phyloP scores from a whole-genome alignment of 2,329 filamentous ascomycete species.

The Nothophaeocryptopus gaeumannii region DNA sequence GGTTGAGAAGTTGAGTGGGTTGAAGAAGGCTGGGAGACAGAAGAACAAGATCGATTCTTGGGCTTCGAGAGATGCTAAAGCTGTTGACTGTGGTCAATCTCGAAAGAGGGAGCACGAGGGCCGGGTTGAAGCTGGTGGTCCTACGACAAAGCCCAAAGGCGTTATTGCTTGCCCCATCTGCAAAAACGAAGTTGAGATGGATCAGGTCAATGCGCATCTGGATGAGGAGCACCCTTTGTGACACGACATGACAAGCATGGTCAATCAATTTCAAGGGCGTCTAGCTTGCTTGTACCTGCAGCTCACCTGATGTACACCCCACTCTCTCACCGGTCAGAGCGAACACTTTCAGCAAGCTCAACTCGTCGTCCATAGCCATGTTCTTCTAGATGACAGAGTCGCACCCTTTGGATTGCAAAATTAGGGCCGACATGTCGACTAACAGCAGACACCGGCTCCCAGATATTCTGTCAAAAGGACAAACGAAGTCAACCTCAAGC shows the following conservation, averaged over 20 bases:
- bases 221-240: conserved; percentile 29
- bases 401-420: no score
- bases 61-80: conserved; percentile 22
- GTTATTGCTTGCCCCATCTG: conserved; percentile 43
- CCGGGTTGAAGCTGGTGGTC: conserved; percentile 8
- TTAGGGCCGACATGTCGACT: no score
- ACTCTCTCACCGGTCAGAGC: no score
- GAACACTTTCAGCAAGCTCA: no score
- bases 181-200: conserved; percentile 28
- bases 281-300: no score
- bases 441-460: no score
- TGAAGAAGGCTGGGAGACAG: conserved; percentile 43
- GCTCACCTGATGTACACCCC: no score
- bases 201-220: conserved; percentile 41
- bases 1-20: conserved; percentile 37
- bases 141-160: neutral
- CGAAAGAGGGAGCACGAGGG: conserved; percentile 7
- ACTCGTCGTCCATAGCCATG: no score
- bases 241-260: neutral
- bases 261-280: no score
- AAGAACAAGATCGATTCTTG: conserved; percentile 46
- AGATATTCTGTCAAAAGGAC: no score
- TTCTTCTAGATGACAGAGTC: no score
- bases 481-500: no score
- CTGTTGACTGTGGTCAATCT: neutral